Evolutionary conservation across 2,329 filamentous ascomycete species (phyloP).

Genomic region (Scedosporium apiospermum): DNA sequence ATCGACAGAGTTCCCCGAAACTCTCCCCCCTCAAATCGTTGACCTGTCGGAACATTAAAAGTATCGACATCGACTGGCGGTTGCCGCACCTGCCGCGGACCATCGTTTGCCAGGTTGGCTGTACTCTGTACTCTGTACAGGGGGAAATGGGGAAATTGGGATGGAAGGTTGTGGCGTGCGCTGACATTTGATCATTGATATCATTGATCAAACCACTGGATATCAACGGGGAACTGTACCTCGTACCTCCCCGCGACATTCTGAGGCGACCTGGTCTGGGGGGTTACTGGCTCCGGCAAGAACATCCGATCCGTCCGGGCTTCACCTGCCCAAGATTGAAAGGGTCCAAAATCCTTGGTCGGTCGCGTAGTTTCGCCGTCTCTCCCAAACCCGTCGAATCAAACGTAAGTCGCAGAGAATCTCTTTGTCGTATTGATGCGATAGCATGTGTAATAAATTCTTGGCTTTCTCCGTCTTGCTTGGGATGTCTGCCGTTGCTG

Average conservation of each 20-base stretch:
- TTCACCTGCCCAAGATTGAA: neutral
- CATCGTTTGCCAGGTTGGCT: no score
- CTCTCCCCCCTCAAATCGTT: no score
- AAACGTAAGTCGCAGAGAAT: neutral
- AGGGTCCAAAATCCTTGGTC: neutral
- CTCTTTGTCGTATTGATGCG: neutral
- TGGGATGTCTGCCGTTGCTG: neutral
- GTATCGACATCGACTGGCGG: no score
- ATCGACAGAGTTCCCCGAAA: no score
- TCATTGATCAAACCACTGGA: neutral
- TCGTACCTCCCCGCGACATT: constrained; percentile 1
- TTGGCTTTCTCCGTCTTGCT: no score
- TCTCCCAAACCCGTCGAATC: neutral
- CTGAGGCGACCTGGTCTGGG: neutral
- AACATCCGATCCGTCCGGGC: constrained; percentile 6
- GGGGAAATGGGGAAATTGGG: neutral
- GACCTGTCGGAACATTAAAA: no score
- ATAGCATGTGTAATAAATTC: neutral
- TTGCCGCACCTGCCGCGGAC: no score
- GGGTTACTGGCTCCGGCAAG: neutral
- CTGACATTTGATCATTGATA: neutral
- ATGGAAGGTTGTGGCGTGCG: constrained; percentile 3
- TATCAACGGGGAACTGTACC: neutral
- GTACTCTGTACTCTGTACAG: no score
- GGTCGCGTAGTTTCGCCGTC: neutral